Conservation (phyloP, 2,329 filamentous ascomycete genomes). For the Scortechinia acanthostroma region DNA sequence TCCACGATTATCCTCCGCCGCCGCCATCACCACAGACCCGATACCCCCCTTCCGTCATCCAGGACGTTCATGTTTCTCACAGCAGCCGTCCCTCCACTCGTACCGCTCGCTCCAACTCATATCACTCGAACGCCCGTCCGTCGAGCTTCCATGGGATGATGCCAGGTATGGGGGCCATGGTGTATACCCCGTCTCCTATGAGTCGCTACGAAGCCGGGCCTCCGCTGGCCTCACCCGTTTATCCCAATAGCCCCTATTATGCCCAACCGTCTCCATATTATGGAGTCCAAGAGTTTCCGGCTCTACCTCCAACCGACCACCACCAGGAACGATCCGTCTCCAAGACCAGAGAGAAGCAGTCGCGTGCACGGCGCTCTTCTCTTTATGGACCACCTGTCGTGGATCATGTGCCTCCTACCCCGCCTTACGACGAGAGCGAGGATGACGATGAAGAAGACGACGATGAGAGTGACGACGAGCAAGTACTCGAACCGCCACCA, state of each 20-base stretch:
- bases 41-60: not conserved
- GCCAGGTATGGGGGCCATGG: not conserved
- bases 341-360: not conserved
- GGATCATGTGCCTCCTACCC: slow-evolving; percentile 17
- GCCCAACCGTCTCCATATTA: not conserved
- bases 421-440: slow-evolving; percentile 16
- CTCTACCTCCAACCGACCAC: not conserved
- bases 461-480: not conserved
- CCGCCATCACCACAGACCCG: not conserved
- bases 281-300: not conserved
- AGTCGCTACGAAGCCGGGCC: not conserved
- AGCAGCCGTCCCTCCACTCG: slow-evolving; percentile 15
- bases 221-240: not conserved
- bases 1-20: not conserved
- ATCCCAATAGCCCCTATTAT: not conserved
- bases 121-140: slow-evolving; percentile 22
- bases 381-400: slow-evolving; percentile 20
- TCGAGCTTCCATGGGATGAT: slow-evolving; percentile 25
- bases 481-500: too few species aligned
- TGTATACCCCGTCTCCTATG: not conserved
- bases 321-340: not conserved
- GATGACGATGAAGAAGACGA: not conserved
- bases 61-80: slow-evolving; percentile 5
- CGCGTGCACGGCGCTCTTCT: slow-evolving; percentile 15
- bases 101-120: slow-evolving; percentile 19